Evolutionary conservation across 73 alveolate species (phyloP).

Genomic region (Effrenium voratum): DNA sequence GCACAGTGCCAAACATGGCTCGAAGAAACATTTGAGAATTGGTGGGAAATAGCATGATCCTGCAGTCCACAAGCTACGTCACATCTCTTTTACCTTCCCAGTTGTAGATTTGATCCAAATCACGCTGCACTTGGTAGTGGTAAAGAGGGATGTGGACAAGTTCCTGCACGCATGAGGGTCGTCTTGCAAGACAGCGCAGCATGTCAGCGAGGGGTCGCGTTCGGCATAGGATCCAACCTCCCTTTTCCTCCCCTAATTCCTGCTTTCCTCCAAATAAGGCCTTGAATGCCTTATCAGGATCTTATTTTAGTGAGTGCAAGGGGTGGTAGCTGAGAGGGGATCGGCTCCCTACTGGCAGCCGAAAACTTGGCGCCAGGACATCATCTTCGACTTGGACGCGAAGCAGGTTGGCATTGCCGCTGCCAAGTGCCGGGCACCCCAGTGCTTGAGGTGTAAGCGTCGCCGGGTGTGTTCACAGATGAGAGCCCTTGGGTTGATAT

Average conservation of each 20-base stretch:
- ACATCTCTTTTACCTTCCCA: too few species aligned
- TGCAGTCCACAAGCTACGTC: too few species aligned
- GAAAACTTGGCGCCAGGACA: neutral
- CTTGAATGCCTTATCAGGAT: neutral
- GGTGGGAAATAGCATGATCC: too few species aligned
- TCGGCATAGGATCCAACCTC: neutral
- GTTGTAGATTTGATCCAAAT: too few species aligned
- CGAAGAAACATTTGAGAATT: too few species aligned
- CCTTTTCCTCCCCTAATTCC: neutral
- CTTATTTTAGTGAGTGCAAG: neutral
- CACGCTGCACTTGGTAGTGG: too few species aligned
- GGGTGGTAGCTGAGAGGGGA: neutral
- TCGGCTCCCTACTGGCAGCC: neutral
- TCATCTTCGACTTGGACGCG: constrained; percentile 67
- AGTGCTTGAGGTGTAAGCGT: neutral
- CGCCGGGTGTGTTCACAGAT: neutral
- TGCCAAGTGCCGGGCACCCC: constrained; percentile 19
- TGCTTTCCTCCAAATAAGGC: neutral
- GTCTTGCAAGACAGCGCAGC: too few species aligned
- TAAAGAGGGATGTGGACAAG: too few species aligned
- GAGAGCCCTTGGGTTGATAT: neutral
- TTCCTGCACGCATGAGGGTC: too few species aligned
- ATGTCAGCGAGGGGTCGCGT: too few species aligned
- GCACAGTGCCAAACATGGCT: too few species aligned
- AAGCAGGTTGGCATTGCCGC: constrained; percentile 73